A percentile compares a stretch with the other conserved stretches of the same genome.
Conservation (phyloP, 371 early-diverging fungal genomes). For the Syncephalastrum monosporum region DNA sequence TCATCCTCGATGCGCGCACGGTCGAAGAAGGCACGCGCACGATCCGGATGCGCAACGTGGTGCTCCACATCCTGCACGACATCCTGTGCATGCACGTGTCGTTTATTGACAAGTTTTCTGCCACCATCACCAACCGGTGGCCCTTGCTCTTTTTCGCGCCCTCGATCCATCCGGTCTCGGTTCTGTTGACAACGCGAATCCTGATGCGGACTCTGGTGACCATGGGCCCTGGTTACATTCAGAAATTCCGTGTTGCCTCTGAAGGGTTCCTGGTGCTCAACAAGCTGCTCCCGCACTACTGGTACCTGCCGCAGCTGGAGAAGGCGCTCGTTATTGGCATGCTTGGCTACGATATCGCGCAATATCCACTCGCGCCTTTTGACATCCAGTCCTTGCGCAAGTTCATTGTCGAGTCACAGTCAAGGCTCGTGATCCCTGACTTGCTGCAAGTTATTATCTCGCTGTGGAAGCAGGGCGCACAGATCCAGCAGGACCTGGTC, state of each 20-base stretch:
- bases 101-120: slow-evolving; percentile 54
- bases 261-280: slow-evolving; percentile 66
- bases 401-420: slow-evolving; percentile 6
- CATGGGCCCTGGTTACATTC: slow-evolving; percentile 53
- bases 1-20: slow-evolving; percentile 42
- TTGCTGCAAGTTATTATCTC: slow-evolving; percentile 27
- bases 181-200: slow-evolving; percentile 60
- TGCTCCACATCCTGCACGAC: slow-evolving; percentile 73
- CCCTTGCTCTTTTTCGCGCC: slow-evolving; percentile 64
- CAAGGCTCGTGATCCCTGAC: slow-evolving; percentile 32
- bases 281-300: slow-evolving; percentile 57
- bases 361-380: slow-evolving; percentile 44
- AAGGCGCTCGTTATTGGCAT: slow-evolving; percentile 55
- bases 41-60: slow-evolving; percentile 62
- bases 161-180: slow-evolving; percentile 55
- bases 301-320: slow-evolving; percentile 62
- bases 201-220: slow-evolving; percentile 52
- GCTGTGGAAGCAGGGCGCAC: slow-evolving; percentile 27
- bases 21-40: slow-evolving; percentile 28
- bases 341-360: slow-evolving; percentile 61
- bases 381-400: slow-evolving; percentile 52
- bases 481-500: slow-evolving; percentile 10
- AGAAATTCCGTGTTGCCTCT: slow-evolving; percentile 53
- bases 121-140: slow-evolving; percentile 73
- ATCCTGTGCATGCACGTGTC: slow-evolving; percentile 53